Conservation (phyloP, 2,329 filamentous ascomycete species). For the Teratosphaeria zuluensis region DNA sequence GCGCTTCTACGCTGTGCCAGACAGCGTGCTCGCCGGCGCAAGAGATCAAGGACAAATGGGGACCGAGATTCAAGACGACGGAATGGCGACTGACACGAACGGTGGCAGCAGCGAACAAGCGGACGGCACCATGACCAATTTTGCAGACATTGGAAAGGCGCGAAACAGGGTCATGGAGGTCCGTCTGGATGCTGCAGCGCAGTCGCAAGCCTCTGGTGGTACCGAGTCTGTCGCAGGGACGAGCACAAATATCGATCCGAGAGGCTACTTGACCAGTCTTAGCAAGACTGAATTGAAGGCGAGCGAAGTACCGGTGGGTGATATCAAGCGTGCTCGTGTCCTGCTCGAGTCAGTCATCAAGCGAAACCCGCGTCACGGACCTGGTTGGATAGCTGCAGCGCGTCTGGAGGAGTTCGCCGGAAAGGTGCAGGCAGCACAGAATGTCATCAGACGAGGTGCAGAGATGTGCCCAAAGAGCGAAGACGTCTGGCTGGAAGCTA, state of each 20-base stretch:
- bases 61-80: constrained; percentile 80
- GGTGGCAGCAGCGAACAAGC: constrained; percentile 39
- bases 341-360: constrained; percentile 95
- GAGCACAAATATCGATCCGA: constrained; percentile 84
- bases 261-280: constrained; percentile 89
- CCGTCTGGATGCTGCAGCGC: constrained; percentile 80
- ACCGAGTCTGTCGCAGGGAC: constrained; percentile 65
- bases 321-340: constrained; percentile 86
- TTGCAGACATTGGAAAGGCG: constrained; percentile 91
- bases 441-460: constrained; percentile 78
- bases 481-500: constrained; percentile 93
- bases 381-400: constrained; percentile 91
- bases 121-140: constrained; percentile 94
- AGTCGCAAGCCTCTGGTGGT: constrained; percentile 44
- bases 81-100: constrained; percentile 29
- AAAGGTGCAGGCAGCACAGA: constrained; percentile 80
- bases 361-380: constrained; percentile 88
- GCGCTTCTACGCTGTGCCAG: constrained; percentile 90
- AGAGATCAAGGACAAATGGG: constrained; percentile 72
- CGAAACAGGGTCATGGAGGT: constrained; percentile 93
- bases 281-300: constrained; percentile 72
- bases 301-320: constrained; percentile 75
- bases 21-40: constrained; percentile 85
- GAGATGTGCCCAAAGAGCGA: constrained; percentile 88
- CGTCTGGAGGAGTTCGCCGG: constrained; percentile 87